Evolutionary conservation across 441 rosid genomes (phyloP), one percentile per base, ranked within the genome.

Genomic region (Croton setiger): DNA sequence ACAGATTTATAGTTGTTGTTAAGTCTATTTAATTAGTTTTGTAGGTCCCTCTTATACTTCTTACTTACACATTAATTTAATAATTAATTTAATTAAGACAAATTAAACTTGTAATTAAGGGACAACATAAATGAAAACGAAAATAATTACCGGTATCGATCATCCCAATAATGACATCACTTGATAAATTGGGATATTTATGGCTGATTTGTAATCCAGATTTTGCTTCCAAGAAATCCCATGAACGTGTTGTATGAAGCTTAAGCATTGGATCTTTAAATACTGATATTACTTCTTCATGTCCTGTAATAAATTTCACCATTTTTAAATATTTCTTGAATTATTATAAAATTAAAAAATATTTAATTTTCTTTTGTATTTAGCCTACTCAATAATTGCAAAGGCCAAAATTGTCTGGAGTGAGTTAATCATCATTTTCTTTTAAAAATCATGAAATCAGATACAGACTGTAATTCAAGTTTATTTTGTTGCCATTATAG

Each of bases 211-310:
- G 65, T 33, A 60, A 23, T 27, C 72, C 71, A 9, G 84, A 70
- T 5, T 72, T 76, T 45, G 68, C 79, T 41, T 79, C 85, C 64
- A 92, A 68, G 73, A 92, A 92, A 75, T 88, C 95, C 98, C 98
- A 92, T n/a, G 98, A 92, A 20, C 95, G 92, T 14, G 98, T 92
- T 54, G 96, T 92, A 45, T 92, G 98, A 56, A 88, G 91, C 44
- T 77, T 75, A 56, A 86, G 82, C 37, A 73, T 45, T 7, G 86
- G 81, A 76, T 90, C 98, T 7, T 64, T 80, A 60, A 92, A 92
- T 6, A 92, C 84, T 3, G 98, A 90, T n/a, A 90, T 82, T 0
- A 92, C 79, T 18, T 79, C 86, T 12, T 84, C 85, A 10, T 68
- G 67, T 10, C 74, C 97, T 91, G 84, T 59, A 48, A 48, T 2